Evolutionary conservation across 2,329 filamentous ascomycete genomes (phyloP).

Genomic region (Aspergillus fischeri): DNA sequence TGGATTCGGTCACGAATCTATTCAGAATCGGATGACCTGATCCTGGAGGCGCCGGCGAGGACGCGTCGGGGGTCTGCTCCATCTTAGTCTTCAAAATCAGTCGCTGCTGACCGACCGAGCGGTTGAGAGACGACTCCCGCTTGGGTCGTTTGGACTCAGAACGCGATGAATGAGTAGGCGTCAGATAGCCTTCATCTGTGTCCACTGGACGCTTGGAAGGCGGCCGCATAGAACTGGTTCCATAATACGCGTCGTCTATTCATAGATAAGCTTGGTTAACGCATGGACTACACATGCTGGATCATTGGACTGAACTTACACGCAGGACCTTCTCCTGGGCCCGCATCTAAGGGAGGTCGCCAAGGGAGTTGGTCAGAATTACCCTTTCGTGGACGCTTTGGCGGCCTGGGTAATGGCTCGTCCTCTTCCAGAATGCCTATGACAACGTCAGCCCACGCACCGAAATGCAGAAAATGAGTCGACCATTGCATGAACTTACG

Average conservation of each 20-base stretch:
- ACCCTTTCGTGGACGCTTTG: conserved; percentile 45
- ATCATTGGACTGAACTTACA: conserved; percentile 8
- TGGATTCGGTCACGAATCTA: conserved; percentile 36
- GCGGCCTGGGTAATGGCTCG: conserved; percentile 40
- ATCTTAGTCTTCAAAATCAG: conserved; percentile 43
- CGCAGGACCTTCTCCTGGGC: conserved; percentile 9
- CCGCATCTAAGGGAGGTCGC: too few relatives aligned
- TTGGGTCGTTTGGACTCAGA: conserved; percentile 39
- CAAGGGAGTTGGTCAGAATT: conserved; percentile 1
- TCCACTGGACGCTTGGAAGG: conserved; percentile 30
- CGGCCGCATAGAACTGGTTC: conserved; percentile 22
- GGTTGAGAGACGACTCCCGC: conserved; percentile 34
- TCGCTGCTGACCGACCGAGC: conserved; percentile 36
- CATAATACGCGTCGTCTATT: not conserved
- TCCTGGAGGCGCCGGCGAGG: conserved; percentile 42
- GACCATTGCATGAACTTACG: conserved; percentile 25
- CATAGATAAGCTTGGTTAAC: not conserved
- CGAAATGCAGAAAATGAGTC: not conserved
- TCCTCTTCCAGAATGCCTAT: conserved; percentile 47
- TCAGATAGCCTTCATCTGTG: conserved; percentile 41
- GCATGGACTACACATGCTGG: conserved; percentile 14
- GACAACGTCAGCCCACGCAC: conserved; percentile 8
- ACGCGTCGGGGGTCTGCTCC: conserved; percentile 40
- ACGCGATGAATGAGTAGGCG: conserved; percentile 33
- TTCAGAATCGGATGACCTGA: conserved; percentile 40